Evolutionary conservation across 306 rosid species (phyloP), one percentile per base, ranked within the genome.

Genomic region (Castanospermum australe): DNA sequence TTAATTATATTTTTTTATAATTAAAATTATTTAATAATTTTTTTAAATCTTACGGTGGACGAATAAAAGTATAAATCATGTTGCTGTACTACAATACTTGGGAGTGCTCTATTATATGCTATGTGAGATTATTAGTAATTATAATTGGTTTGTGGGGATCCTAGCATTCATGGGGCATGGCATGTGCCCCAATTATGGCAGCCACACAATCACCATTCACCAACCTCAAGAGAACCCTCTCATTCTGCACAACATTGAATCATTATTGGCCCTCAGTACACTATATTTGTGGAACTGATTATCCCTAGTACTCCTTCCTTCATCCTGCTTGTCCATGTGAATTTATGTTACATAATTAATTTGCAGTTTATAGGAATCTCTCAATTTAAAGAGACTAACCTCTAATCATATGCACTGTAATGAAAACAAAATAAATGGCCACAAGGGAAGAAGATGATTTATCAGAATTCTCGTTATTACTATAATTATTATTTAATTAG

Each of bases 181-280:
- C 91, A 83, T 90, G 95, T 85, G 91, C 77, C 63, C 80, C 80
- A 81, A 85, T 84, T 79, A 87, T 85, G 79, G 71, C 59, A 61
- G 36, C 76, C 75, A 77, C 81, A 61, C 73, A 73, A 72, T 87
- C 79, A 28, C 85, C 39, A 51, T 71, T 62, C 51, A 86, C 84
- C 87, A 84, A 81, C 85, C 87, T 62, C 64, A 22, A 51, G 61
- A 56, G 54, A 54, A 67, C 41, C 84, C 75, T 74, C 73, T 80
- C 39, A 62, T 50, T 68, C 57, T 71, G 33, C 41, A 44, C 32
- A 69, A 15, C 56, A 32, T 24, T 71, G 56, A 79, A 86, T 66
- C 21, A 72, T 60, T 54, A 67, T 68, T 57, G 79, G 77, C n/a
- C 47, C 71, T 56, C 3, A 39, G 12, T 22, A 32, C 48, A 5